A percentile compares a stretch with the other conserved stretches of the same genome.
Evolutionary conservation across 2,329 filamentous ascomycete genomes (phyloP).

Genomic region (Neonectria ditissima): DNA sequence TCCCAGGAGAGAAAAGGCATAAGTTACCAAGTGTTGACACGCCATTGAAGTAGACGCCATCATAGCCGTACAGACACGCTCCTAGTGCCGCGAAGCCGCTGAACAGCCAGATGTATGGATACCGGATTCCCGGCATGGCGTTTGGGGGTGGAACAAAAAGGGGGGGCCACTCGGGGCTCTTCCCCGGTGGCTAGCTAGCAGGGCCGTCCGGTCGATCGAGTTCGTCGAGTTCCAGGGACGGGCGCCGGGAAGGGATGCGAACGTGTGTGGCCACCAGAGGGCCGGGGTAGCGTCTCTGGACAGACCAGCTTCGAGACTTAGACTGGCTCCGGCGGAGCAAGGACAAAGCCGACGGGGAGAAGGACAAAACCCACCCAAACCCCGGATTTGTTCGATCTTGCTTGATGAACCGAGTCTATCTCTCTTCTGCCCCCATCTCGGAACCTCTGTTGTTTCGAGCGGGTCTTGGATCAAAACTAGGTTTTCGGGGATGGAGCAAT

Average conservation of each 20-base stretch:
- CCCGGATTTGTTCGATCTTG: constrained; percentile 17
- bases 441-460: background rate
- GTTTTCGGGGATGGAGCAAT: constrained; percentile 33
- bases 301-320: constrained; percentile 7
- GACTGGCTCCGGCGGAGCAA: background rate
- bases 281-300: constrained; percentile 6
- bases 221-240: background rate
- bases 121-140: constrained; percentile 40
- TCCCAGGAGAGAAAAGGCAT: constrained; percentile 15
- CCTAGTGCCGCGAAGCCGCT: constrained; percentile 52
- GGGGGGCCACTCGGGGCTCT: background rate
- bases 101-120: constrained; percentile 48
- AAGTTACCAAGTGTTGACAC: constrained; percentile 49
- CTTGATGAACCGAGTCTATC: background rate
- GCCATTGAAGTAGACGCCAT: constrained; percentile 53
- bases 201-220: background rate
- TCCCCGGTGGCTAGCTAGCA: background rate
- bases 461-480: constrained; percentile 28
- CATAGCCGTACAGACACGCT: constrained; percentile 53
- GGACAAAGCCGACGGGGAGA: constrained; percentile 1
- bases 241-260: background rate
- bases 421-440: background rate
- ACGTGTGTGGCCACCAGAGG: background rate
- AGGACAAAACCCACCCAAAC: constrained; percentile 14
- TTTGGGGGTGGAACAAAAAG: too few relatives aligned